These are phyloP conservation scores for Coffea eugenioides DNA, from an alignment of 257 asterid genomes.

Conservation along the genomic window DNA sequence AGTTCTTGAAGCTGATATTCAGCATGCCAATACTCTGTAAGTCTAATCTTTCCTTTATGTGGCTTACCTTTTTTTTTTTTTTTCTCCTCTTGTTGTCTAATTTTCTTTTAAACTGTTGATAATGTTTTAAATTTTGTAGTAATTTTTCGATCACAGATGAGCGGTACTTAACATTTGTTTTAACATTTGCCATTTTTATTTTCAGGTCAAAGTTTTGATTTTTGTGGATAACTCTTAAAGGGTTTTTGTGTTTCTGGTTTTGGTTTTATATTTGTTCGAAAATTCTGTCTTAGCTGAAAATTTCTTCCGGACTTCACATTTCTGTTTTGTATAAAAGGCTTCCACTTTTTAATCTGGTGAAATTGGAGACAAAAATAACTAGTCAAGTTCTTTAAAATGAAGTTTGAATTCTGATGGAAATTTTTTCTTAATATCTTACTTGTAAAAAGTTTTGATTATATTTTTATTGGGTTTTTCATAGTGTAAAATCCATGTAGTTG, in stretches of 20 bases:
- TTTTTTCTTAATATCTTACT: neutral
- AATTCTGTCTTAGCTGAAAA: neutral
- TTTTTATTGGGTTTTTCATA: neutral
- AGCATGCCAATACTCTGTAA: constrained; percentile 43
- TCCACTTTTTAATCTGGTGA: neutral
- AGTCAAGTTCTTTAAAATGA: neutral
- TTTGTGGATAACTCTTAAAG: neutral
- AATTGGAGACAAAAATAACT: neutral
- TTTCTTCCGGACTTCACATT: neutral
- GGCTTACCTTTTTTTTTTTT: neutral
- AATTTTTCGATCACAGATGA: neutral
- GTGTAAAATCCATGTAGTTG: neutral
- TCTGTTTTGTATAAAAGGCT: neutral
- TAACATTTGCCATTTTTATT: neutral
- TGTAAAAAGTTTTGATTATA: neutral
- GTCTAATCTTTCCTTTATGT: neutral
- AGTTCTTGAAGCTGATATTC: constrained; percentile 46
- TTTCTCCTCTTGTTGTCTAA: neutral
- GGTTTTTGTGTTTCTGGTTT: neutral
- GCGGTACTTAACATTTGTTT: neutral
- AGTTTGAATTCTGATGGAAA: neutral
- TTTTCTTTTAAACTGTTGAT: neutral
- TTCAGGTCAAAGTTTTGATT: neutral
- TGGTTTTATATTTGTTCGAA: neutral
- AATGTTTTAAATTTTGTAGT: neutral